Evolutionary conservation across 306 rosid species (phyloP).

Genomic region (Rosa persica): DNA sequence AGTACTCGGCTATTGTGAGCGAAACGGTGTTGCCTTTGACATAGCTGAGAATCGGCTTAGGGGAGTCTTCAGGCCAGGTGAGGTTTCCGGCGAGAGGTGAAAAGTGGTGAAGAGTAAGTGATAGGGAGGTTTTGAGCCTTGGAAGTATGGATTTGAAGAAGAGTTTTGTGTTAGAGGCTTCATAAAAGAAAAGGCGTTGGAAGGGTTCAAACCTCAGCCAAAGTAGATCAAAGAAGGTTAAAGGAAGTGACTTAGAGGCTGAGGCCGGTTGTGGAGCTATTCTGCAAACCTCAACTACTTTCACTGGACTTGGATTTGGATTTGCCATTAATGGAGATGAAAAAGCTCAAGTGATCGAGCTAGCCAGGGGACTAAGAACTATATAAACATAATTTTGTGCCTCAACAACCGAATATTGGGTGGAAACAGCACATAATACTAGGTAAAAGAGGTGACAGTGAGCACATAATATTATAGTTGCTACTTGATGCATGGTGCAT

Average conservation of each 20-base stretch:
- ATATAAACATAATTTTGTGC: not conserved
- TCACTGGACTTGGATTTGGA: not conserved
- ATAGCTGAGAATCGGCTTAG: constrained; percentile 34
- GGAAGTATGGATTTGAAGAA: too few species aligned
- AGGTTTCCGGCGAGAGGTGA: constrained; percentile 43
- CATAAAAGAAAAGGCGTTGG: constrained; percentile 39
- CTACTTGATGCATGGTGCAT: too few species aligned
- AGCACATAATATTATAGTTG: too few species aligned
- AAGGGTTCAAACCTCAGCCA: constrained; percentile 37
- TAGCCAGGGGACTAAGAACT: too few species aligned
- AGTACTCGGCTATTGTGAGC: constrained; percentile 28
- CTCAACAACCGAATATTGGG: too few species aligned
- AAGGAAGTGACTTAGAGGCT: constrained; percentile 17
- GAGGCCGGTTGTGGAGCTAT: not conserved
- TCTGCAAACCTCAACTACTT: not conserved
- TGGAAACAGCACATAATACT: too few species aligned
- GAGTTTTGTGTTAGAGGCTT: not conserved
- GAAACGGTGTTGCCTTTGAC: constrained; percentile 28
- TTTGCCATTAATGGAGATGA: not conserved
- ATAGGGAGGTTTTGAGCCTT: constrained; percentile 42
- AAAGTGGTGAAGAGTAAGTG: constrained; percentile 49
- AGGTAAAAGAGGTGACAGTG: too few species aligned
- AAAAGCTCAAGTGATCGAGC: not conserved
- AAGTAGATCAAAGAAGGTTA: constrained; percentile 38
- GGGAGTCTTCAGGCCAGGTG: constrained; percentile 36